Percentiles rank a stretch among this genome's conserved stretches.
phyloP scores from a whole-genome alignment of 805 yeast genomes.

The Barnettozyma sucrosica region DNA sequence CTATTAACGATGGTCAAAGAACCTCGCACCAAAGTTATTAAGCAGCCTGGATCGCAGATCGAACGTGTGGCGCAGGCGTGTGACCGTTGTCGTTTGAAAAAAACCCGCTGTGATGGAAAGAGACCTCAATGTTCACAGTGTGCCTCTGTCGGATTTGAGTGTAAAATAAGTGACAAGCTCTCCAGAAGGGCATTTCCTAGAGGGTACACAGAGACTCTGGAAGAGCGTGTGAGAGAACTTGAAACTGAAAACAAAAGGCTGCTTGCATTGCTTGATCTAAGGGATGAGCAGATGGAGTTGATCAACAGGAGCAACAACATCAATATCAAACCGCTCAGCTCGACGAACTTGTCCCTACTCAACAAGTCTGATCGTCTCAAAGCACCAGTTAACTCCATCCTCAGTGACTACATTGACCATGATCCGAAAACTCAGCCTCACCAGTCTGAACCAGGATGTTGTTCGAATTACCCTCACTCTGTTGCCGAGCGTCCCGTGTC shows the following conservation, averaged over 20 bases:
- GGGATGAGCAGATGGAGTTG: constrained; percentile 56
- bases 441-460: constrained; percentile 52
- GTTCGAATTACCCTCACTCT: constrained; percentile 47
- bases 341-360: constrained; percentile 30
- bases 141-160: constrained; percentile 77
- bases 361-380: constrained; percentile 21
- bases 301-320: constrained; percentile 24
- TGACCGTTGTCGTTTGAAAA: constrained; percentile 80
- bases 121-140: constrained; percentile 75
- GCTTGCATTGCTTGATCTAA: constrained; percentile 53
- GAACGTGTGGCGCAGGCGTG: constrained; percentile 87
- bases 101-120: constrained; percentile 73
- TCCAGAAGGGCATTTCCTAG: constrained; percentile 83
- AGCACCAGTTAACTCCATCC: constrained; percentile 5
- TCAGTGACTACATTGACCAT: constrained; percentile 19
- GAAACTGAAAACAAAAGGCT: constrained; percentile 75
- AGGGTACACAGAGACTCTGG: constrained; percentile 87
- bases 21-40: constrained; percentile 43
- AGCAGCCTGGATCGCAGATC: constrained; percentile 59
- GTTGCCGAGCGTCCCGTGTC: constrained; percentile 60
- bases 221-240: constrained; percentile 79
- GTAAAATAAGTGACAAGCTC: constrained; percentile 83
- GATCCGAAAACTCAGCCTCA: constrained; percentile 27
- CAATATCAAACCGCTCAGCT: constrained; percentile 24
- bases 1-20: constrained; percentile 6